These are phyloP conservation scores for Pseudogymnoascus sp. DNA, from an alignment of 2,329 filamentous ascomycete species.

Conservation along the genomic window DNA sequence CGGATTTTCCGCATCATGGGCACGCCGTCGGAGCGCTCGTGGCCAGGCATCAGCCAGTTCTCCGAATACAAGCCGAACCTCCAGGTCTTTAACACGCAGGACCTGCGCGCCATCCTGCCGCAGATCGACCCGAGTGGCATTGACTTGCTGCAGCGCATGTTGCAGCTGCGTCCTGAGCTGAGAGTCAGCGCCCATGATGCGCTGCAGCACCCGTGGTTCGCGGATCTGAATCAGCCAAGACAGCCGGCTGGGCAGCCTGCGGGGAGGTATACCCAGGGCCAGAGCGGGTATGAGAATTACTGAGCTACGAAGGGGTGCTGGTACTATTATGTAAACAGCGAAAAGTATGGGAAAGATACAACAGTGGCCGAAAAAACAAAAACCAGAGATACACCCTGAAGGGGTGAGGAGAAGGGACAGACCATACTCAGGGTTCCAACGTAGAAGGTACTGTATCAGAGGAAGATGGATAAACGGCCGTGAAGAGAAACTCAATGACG, in stretches of 20 bases:
- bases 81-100: constrained; percentile 88
- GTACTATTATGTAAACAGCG: constrained; percentile 6
- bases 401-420: background rate
- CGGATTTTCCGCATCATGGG: constrained; percentile 99
- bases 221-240: constrained; percentile 55
- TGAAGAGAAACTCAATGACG: constrained; percentile 2
- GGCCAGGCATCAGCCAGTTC: constrained; percentile 90
- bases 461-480: background rate
- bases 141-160: constrained; percentile 80
- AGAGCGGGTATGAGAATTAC: constrained; percentile 1
- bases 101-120: constrained; percentile 75
- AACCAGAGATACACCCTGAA: background rate
- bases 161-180: constrained; percentile 86
- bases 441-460: background rate
- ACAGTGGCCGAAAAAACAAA: background rate
- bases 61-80: constrained; percentile 98
- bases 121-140: constrained; percentile 84
- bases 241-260: constrained; percentile 27
- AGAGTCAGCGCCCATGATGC: constrained; percentile 82
- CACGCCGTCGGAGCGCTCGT: constrained; percentile 87
- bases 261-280: constrained; percentile 4
- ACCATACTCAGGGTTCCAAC: background rate
- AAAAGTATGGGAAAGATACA: background rate
- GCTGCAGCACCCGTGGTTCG: constrained; percentile 87
- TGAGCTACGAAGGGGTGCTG: background rate